Conservation (phyloP, 495 filamentous ascomycete genomes). For the Friedmanniomyces endolithicus region DNA sequence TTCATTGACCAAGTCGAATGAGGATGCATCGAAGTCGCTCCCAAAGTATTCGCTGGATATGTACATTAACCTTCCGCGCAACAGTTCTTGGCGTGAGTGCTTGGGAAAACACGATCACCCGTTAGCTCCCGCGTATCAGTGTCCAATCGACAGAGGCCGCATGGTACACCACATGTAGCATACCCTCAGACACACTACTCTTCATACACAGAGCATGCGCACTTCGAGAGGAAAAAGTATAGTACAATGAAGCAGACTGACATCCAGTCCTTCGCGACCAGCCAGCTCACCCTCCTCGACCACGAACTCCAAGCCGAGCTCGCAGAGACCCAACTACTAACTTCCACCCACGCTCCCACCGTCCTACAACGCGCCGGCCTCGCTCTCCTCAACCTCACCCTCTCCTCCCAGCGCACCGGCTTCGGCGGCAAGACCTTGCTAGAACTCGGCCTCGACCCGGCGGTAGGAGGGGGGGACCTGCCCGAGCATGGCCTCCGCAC, state of each 20-base stretch:
- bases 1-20: too few species aligned
- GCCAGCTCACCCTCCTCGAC: constrained; percentile 66
- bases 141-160: too few species aligned
- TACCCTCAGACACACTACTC: too few species aligned
- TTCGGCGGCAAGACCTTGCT: constrained; percentile 77
- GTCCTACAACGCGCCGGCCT: constrained; percentile 74
- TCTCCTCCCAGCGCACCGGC: constrained; percentile 76
- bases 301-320: constrained; percentile 71
- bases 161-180: too few species aligned
- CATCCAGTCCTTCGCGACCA: constrained; percentile 61
- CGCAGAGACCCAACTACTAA: constrained; percentile 55
- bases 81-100: too few species aligned
- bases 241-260: constrained; percentile 27
- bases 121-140: too few species aligned
- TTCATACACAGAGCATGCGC: too few species aligned
- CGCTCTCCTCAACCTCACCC: constrained; percentile 66
- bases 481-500: constrained; percentile 73
- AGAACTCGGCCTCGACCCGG: constrained; percentile 64
- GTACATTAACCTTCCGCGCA: too few species aligned
- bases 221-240: too few species aligned
- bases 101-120: too few species aligned
- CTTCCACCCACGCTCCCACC: constrained; percentile 56
- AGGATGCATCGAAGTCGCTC: too few species aligned
- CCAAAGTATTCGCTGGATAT: too few species aligned
- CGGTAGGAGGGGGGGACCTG: constrained; percentile 41